phyloP scores from a whole-genome alignment of 2,329 filamentous ascomycete genomes.

The Pseudocercospora eumusae region DNA sequence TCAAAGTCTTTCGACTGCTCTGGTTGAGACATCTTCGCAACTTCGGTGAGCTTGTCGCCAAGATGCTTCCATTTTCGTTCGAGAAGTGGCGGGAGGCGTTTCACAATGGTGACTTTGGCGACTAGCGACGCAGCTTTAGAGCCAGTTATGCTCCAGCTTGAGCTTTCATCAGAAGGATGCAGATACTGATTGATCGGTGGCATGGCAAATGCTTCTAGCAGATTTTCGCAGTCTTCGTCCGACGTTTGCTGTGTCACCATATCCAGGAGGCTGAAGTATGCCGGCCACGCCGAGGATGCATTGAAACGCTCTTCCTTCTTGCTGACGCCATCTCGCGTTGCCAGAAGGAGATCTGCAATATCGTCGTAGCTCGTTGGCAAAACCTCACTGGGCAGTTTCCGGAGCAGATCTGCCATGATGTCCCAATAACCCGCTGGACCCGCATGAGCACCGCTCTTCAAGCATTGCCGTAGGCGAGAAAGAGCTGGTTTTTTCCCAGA shows the following conservation, averaged over 20 bases:
- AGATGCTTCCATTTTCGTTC: slow-evolving; percentile 62
- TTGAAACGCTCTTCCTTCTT: slow-evolving; percentile 74
- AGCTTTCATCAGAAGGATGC: slow-evolving; percentile 47
- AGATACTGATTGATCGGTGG: slow-evolving; percentile 59
- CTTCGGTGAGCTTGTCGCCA: slow-evolving; percentile 62
- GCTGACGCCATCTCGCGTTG: slow-evolving; percentile 70
- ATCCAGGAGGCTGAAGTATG: slow-evolving; percentile 67
- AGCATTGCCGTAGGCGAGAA: slow-evolving; percentile 66
- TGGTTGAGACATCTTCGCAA: slow-evolving; percentile 73
- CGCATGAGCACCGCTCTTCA: slow-evolving; percentile 83
- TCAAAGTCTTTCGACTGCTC: slow-evolving; percentile 78
- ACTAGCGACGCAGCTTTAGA: slow-evolving; percentile 50
- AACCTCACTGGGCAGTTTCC: slow-evolving; percentile 55
- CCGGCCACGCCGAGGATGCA: slow-evolving; percentile 68
- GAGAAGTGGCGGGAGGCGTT: slow-evolving; percentile 45
- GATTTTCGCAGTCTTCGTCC: slow-evolving; percentile 49
- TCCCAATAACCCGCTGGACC: slow-evolving; percentile 73
- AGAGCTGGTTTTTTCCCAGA: slow-evolving; percentile 58
- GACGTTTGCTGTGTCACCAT: slow-evolving; percentile 35
- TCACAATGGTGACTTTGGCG: slow-evolving; percentile 32
- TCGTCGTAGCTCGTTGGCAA: slow-evolving; percentile 58
- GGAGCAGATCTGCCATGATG: slow-evolving; percentile 63
- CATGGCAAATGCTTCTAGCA: slow-evolving; percentile 52
- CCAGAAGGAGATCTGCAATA: slow-evolving; percentile 62
- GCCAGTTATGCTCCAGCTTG: slow-evolving; percentile 54